Evolutionary conservation across 148 eudicot genomes (phyloP), one percentile per base, ranked within the genome.

Genomic region (Cornus suecica): DNA sequence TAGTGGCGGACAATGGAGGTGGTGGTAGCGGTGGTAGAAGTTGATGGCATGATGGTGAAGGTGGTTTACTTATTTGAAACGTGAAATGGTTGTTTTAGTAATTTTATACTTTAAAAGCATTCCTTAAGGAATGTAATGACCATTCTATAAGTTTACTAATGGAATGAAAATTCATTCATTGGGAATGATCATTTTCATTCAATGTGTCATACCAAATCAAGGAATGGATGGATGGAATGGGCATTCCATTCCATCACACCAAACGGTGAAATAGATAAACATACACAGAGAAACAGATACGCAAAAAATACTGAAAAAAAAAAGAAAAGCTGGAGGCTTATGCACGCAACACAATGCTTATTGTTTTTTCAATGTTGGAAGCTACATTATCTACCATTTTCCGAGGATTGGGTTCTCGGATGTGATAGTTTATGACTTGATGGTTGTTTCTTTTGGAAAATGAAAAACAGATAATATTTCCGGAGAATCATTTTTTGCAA

Each of bases 401-500:
- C 16, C 25, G 28, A 26, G 27, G 28, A n/a, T n/a, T 30, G 68
- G 15, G 65, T 20, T 8, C n/a, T 42, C 42, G 27, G 37, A 65
- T 14, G 45, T 45, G 42, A 26, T 66, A 56, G 56, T 41, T 68
- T 62, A 71, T 45, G 27, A 69, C 80, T 73, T 28, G 52, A 27
- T 63, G 20, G 7, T 51, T 58, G 66, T 23, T 73, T 61, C 42
- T 37, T 37, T 37, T 37, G 42, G 9, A 37, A 37, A 37, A 32
- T 65, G 28, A 48, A 27, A 65, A 66, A 29, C 78, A 96, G 99
- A 73, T 96, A 24, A 82, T 93, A 68, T 91, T 93, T 85, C 99
- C 99, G 13, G 99, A 91, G 65, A 87, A 84, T 15, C 94, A 88
- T 82, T 90, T 96, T 68, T 77, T 96, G 84, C 84, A 80, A 77